phyloP scores from a whole-genome alignment of 202 grass and related monocot species.

The Tripidium arundinaceum region DNA sequence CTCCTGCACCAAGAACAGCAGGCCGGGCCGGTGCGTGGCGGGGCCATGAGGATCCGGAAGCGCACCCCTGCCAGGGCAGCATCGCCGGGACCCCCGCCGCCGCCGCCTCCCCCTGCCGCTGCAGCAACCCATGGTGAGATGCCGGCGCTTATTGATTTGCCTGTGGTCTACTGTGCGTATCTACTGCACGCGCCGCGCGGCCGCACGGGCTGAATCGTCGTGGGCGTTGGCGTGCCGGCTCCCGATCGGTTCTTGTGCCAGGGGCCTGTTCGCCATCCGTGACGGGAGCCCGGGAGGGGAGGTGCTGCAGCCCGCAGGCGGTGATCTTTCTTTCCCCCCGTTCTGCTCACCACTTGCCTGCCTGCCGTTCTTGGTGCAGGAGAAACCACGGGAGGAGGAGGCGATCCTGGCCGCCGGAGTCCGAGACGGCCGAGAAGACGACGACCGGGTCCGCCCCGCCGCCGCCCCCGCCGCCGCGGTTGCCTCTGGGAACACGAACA shows the following conservation, averaged over 20 bases:
- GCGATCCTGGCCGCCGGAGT: neutral
- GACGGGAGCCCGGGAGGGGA: too few relatives aligned
- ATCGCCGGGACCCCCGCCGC: too few relatives aligned
- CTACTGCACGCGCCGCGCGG: neutral
- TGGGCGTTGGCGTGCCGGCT: neutral
- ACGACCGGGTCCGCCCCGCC: neutral
- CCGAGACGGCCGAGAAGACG: neutral
- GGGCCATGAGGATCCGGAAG: constrained; percentile 45
- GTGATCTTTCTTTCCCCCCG: too few relatives aligned
- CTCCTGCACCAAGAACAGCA: constrained; percentile 6
- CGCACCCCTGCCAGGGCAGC: constrained; percentile 27
- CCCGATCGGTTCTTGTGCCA: neutral
- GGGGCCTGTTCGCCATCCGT: neutral
- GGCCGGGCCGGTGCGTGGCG: neutral
- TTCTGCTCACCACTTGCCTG: neutral
- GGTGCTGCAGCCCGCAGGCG: neutral
- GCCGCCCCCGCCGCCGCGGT: neutral
- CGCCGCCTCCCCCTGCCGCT: neutral
- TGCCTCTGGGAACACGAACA: too few relatives aligned
- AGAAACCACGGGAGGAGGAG: neutral
- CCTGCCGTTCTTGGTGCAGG: constrained; percentile 5
- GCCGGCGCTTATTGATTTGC: too few relatives aligned
- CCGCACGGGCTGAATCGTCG: too few relatives aligned
- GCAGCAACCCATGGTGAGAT: constrained; percentile 19
- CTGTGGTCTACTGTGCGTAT: neutral